Evolutionary conservation across 768 basidiomycete species (phyloP).

Genomic region (Naganishia onofrii): DNA sequence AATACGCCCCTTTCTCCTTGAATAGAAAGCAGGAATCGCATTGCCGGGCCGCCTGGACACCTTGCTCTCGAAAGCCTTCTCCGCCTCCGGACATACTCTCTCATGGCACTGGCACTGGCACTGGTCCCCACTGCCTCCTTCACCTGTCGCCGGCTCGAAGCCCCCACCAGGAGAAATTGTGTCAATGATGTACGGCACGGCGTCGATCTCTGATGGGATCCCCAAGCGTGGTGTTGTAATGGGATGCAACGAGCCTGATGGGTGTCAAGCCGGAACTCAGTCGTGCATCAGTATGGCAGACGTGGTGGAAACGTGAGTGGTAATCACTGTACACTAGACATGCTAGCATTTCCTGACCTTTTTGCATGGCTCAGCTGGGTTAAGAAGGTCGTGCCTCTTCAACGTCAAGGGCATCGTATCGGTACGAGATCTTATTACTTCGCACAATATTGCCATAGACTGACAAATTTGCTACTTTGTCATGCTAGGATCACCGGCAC

Average conservation of each 20-base stretch:
- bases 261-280: slow-evolving; percentile 8
- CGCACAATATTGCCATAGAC: background rate
- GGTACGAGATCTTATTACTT: background rate
- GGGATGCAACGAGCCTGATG: slow-evolving; percentile 32
- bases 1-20: no score
- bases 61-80: background rate
- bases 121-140: background rate
- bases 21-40: slow-evolving; percentile 17
- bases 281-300: slow-evolving; percentile 14
- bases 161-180: slow-evolving; percentile 20
- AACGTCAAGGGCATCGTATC: slow-evolving; percentile 6
- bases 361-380: slow-evolving; percentile 20
- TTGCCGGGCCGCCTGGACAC: background rate
- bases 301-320: slow-evolving; percentile 9
- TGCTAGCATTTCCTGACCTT: background rate
- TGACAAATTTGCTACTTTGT: background rate
- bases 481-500: background rate
- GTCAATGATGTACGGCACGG: background rate
- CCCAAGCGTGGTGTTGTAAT: slow-evolving; percentile 1
- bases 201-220: background rate
- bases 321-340: no score
- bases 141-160: background rate
- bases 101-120: slow-evolving; percentile 14
- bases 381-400: slow-evolving; percentile 10
- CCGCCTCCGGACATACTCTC: background rate